These are phyloP conservation scores for Phytophthora kernoviae DNA, from an alignment of 352 stramenopile genomes.

Conservation along the genomic window DNA sequence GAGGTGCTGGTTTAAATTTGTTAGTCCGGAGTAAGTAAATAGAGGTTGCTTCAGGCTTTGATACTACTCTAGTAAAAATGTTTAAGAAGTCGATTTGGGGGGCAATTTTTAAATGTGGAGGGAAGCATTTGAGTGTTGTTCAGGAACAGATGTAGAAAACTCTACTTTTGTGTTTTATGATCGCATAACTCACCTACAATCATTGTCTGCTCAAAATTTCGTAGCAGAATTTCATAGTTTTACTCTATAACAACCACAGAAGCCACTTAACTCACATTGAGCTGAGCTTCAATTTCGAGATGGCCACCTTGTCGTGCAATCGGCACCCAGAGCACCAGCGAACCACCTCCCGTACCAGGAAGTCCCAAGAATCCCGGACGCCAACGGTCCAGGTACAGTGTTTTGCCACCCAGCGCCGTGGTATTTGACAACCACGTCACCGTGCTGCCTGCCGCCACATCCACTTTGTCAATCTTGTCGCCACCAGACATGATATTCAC, in stretches of 20 bases:
- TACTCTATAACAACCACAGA: slow-evolving; percentile 6
- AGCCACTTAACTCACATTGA: slow-evolving; percentile 48
- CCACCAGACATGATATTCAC: slow-evolving; percentile 56
- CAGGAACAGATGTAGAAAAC: too few relatives aligned
- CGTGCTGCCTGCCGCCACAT: slow-evolving; percentile 35
- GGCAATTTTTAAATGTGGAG: too few relatives aligned
- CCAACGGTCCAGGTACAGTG: slow-evolving; percentile 70
- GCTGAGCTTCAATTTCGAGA: slow-evolving; percentile 46
- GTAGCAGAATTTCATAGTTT: slow-evolving; percentile 9
- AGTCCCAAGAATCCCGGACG: slow-evolving; percentile 57
- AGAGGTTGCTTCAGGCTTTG: too few relatives aligned
- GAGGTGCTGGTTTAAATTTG: too few relatives aligned
- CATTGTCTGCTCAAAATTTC: slow-evolving; percentile 6
- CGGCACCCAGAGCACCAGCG: slow-evolving; percentile 60
- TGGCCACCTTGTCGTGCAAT: slow-evolving; percentile 37
- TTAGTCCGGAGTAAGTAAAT: too few relatives aligned
- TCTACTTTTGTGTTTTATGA: too few relatives aligned
- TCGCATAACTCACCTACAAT: slow-evolving; percentile 18
- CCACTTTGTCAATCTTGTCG: slow-evolving; percentile 39
- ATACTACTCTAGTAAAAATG: too few relatives aligned
- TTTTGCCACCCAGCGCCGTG: slow-evolving; percentile 53
- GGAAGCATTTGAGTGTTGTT: too few relatives aligned
- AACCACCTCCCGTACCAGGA: slow-evolving; percentile 61
- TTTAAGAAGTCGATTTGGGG: too few relatives aligned
- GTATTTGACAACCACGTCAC: slow-evolving; percentile 42